Conservation (phyloP, 2,329 filamentous ascomycete species). For the Stenocarpella maydis region DNA sequence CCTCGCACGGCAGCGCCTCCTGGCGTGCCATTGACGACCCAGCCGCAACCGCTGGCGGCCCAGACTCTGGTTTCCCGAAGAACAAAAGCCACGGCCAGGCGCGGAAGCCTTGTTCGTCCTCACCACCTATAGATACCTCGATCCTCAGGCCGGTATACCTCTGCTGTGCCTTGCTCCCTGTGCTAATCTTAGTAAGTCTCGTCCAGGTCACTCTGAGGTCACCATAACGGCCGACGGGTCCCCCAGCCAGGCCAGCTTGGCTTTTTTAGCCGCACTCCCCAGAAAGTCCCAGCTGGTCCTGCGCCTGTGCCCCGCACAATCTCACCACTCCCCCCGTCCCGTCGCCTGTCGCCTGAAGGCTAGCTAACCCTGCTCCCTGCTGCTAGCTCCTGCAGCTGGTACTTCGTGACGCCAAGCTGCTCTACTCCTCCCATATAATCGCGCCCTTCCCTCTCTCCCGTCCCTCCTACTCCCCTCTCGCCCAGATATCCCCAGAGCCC, state of each 20-base stretch:
- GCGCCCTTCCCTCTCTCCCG: slow-evolving; percentile 44
- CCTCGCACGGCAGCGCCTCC: slow-evolving; percentile 39
- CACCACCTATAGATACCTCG: slow-evolving; percentile 13
- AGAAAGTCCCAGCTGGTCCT: slow-evolving; percentile 32
- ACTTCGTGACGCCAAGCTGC: slow-evolving; percentile 56
- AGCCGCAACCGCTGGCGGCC: slow-evolving; percentile 32
- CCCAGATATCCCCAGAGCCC: slow-evolving; percentile 51
- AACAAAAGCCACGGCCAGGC: slow-evolving; percentile 24
- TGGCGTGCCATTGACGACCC: slow-evolving; percentile 42
- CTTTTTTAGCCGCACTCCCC: slow-evolving; percentile 36
- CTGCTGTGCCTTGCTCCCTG: slow-evolving; percentile 43
- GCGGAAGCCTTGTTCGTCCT: slow-evolving; percentile 13
- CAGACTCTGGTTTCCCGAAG: slow-evolving; percentile 35
- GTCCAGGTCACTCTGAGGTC: slow-evolving; percentile 17
- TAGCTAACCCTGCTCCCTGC: slow-evolving; percentile 44
- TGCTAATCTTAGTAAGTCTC: slow-evolving; percentile 45
- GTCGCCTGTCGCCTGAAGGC: slow-evolving; percentile 22
- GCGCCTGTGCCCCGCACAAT: slow-evolving; percentile 35
- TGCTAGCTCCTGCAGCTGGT: slow-evolving; percentile 61
- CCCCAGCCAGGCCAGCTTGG: slow-evolving; percentile 34
- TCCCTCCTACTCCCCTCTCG: slow-evolving; percentile 53
- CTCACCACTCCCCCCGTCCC: slow-evolving; percentile 32
- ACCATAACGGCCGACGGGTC: slow-evolving; percentile 28
- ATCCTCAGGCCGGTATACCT: slow-evolving; percentile 41
- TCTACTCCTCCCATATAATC: slow-evolving; percentile 48